Evolutionary conservation across 176 grass and related monocot species (phyloP), one percentile per base, ranked within the genome.

Genomic region (Phoenix dactylifera): DNA sequence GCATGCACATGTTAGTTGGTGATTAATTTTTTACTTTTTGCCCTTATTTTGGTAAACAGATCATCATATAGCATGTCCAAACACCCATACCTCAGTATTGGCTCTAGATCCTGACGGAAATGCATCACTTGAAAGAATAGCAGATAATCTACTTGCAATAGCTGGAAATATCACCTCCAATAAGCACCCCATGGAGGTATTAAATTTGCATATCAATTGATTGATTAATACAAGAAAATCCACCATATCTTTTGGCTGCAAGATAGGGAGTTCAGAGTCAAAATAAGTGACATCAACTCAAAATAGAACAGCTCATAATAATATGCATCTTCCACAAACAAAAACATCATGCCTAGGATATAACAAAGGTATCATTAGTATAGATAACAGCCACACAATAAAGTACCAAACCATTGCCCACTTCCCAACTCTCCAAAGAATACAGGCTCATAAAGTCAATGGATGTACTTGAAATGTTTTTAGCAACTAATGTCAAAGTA

Each of bases 151-250:
- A 60, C 76, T 88, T 74, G 93, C 87, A 64, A 98, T 73, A 64
- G 82, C 58, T 55, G 87, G 93, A 77, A 88, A 98, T 55, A 88
- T 66, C 32, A 92, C 79, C 74, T 83, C 87, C 60, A 98, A n/a
- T 76, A 98, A 80, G 52, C 63, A 16, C 12, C 76, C 80, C 51
- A 78, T 76, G 60, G 81, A 92, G 16, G 79, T 80, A 55, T 81
- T 88, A 69, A 98, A 92, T 76, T 98, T 98, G 79, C 81, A 72
- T 53, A 98, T 85, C 77, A 88, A 70, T 83, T 98, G 93, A 66
- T 98, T 98, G 76, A 88, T 57, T 64, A 98, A 66, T 29, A 92
- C n/a, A 6, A 98, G 75, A 64, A 92, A 98, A 51, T 92, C 93
- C 51, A 85, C 76, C 93, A 98, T 92, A 72, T 92, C 93, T 54